phyloP scores from a whole-genome alignment of 306 rosid species.

The Inga leiocalycina region DNA sequence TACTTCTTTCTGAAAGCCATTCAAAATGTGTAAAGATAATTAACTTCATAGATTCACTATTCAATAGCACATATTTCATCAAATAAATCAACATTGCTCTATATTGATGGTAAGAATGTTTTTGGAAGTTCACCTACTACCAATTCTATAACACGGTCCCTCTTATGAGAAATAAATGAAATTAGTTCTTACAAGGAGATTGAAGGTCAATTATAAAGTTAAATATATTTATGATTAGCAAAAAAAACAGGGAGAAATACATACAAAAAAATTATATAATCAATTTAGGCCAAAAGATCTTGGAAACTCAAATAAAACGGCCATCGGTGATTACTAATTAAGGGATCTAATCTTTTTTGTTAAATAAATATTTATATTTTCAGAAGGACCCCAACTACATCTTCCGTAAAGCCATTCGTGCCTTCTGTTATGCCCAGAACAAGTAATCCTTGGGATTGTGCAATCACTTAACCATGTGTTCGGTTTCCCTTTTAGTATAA shows the following conservation, averaged over 20 bases:
- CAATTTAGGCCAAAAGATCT: neutral
- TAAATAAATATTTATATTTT: neutral
- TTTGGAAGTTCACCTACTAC: neutral
- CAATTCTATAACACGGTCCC: neutral
- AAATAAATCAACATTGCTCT: neutral
- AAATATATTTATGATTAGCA: neutral
- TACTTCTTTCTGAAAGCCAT: conserved; percentile 73
- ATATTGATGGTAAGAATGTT: conserved; percentile 15
- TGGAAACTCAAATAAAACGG: neutral
- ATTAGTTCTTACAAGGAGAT: neutral
- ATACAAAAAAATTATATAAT: neutral
- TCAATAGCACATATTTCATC: conserved; percentile 11
- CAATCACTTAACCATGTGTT: neutral
- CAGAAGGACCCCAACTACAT: neutral
- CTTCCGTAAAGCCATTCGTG: neutral
- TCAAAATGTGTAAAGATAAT: conserved; percentile 11
- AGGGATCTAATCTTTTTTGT: neutral
- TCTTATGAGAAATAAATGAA: neutral
- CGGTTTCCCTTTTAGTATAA: neutral
- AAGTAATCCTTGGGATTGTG: neutral
- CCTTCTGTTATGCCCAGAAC: neutral
- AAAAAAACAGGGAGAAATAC: neutral
- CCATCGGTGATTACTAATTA: neutral
- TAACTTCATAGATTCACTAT: conserved; percentile 5
- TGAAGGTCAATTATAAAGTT: neutral